Base-by-base conservation (phyloP, 2,329 filamentous ascomycete species). In the Trichoderma asperellum region DNA sequence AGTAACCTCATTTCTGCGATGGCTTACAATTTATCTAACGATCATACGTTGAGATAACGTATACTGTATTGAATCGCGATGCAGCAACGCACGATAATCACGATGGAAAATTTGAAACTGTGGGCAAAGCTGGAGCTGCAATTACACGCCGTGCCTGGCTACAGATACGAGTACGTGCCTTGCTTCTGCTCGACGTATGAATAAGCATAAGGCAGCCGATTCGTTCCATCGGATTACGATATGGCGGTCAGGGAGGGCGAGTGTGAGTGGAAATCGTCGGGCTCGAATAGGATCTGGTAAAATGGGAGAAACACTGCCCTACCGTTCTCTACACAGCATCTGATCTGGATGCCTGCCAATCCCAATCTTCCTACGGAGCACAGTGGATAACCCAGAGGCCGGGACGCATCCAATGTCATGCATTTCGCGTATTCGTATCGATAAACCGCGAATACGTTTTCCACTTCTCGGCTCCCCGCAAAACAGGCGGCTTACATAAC, bases 381-480 rank as follows among this genome's bases (percentile, higher is more conserved):
- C 59, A 34, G 59, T 52, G 59, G 59, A 62, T 47, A 35, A 35
- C 16, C 32, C 32, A 18, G 40, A 8, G 40, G 40, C 40, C 40
- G 14, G n/a, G 18, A 5, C 37, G 37, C 43, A 52, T 53, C 52
- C 32, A 47, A 64, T 55, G 61, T 24, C 34, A 47, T 55, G 47
- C 40, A 62, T 49, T n/a, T 34, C 52, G 52, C 66, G 66, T 68
- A 61, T 68, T 68, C 58, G 60, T 63, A 68, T 68, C 58, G 57
- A 49, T 40, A 56, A 24, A 57, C 56, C 49, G 32, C 66, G 66
- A 68, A 64, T 64, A 64, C 61, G 61, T 64, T n/a, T 5, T 6
- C 29, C 12, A 35, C 4, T 18, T 8, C 59, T 27, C 24, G 34
- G 43, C 21, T 2, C 29, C 35, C 53, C 62, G 62, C 53, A 35